These are phyloP conservation scores for Trichoderma harzianum DNA, from an alignment of 2,329 filamentous ascomycete genomes.

Conservation along the genomic window DNA sequence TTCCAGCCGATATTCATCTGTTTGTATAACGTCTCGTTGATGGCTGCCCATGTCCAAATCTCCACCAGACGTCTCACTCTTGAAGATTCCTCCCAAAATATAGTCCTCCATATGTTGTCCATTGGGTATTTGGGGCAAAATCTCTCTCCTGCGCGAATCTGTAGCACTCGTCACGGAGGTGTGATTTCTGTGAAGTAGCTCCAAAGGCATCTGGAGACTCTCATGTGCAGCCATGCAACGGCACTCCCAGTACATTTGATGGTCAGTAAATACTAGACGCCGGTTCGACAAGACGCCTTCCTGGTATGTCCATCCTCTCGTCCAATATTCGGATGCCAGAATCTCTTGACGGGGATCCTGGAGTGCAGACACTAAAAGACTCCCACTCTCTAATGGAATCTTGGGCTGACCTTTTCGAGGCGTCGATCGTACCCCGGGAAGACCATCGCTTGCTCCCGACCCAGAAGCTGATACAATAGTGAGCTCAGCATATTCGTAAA, in stretches of 20 bases:
- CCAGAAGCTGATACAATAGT: conserved; percentile 11
- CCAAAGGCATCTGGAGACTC: conserved; percentile 1
- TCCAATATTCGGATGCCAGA: conserved; percentile 15
- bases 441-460: conserved; percentile 8
- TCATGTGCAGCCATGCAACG: conserved; percentile 13
- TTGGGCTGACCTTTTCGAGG: background rate
- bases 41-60: background rate
- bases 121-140: background rate
- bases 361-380: background rate
- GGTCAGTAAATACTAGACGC: conserved; percentile 24
- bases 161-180: background rate
- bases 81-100: conserved; percentile 9
- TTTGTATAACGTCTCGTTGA: background rate
- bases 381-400: background rate
- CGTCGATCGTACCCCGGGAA: background rate
- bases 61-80: background rate
- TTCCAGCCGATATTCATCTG: conserved; percentile 8
- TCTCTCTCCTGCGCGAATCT: background rate
- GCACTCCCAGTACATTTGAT: conserved; percentile 27
- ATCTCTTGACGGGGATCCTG: conserved; percentile 14
- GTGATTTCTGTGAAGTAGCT: background rate
- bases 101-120: conserved; percentile 9
- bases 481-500: conserved; percentile 12
- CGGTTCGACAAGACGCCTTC: conserved; percentile 19
- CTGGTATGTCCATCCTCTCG: conserved; percentile 22